These are phyloP conservation scores for Aphanomyces euteiches DNA, from an alignment of 352 stramenopile species.

Conservation along the genomic window DNA sequence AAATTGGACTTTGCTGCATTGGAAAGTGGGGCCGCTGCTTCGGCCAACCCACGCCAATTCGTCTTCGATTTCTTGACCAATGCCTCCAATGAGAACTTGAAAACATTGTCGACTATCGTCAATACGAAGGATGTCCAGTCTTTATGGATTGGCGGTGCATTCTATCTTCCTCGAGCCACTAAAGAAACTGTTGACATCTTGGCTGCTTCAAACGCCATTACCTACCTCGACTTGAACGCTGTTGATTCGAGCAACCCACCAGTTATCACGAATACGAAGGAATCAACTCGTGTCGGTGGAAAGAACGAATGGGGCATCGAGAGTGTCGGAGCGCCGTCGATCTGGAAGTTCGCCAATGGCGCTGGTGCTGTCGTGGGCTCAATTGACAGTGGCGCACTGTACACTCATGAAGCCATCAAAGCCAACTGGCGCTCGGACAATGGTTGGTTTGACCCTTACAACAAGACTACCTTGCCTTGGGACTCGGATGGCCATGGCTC, in stretches of 20 bases:
- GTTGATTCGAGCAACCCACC: not conserved
- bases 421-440: conserved; percentile 38
- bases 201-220: not conserved
- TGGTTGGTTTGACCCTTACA: conserved; percentile 54
- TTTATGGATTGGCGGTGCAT: not conserved
- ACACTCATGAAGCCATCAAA: conserved; percentile 28
- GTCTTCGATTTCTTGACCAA: not conserved
- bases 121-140: not conserved
- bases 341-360: conserved; percentile 23
- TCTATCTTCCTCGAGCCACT: not conserved
- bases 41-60: not conserved
- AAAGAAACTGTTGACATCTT: not conserved
- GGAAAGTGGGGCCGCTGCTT: not conserved
- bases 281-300: not conserved
- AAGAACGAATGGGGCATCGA: conserved; percentile 30
- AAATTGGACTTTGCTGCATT: not conserved
- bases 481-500: conserved; percentile 42
- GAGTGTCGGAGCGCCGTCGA: conserved; percentile 10
- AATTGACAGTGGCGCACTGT: conserved; percentile 28
- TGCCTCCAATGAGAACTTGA: not conserved
- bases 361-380: conserved; percentile 29
- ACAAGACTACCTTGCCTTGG: not conserved
- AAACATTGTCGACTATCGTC: not conserved
- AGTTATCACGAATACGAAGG: not conserved
- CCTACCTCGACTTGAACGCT: not conserved